Base-by-base conservation (phyloP, 164 flowering plant genomes). In the Annona squamosa region DNA sequence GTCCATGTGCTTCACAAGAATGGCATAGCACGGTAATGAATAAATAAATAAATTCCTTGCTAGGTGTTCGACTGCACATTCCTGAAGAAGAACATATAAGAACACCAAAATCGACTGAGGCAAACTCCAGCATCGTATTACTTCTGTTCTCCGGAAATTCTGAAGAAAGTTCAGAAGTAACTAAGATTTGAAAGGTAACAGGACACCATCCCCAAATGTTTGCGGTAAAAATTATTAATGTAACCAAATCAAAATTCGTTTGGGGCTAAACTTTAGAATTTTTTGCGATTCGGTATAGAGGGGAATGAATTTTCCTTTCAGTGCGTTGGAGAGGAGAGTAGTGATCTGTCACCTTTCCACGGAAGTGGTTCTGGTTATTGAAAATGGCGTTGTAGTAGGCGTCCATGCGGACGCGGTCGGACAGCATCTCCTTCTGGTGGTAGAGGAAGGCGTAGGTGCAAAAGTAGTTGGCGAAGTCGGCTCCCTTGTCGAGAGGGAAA, bases 351-450 rank as follows among this genome's bases (percentile, higher is more conserved):
- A 94, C 99, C 93, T 91, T 93, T 63, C 92, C 93, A 46, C 37
- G 46, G 76, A 95, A 95, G 74, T 90, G 98, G 56, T 87, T 83
- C 74, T 85, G 88, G 87, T 95, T 95, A 72, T 86, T 2, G 76
- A 93, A 91, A 56, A 95, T 76, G 77, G 99, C 76, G 71, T 88
- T 84, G 86, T 63, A 90, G 78, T 95, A 95, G 74, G 98, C 97
- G 77, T 95, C 97, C 99, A 93, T 95, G 63, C 99, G 89, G 59
- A 95, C 95, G 66, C 92, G 84, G 74, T 95, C 99, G 65, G 87
- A 93, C 65, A 95, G 91, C 99, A 95, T 95, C 76, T 95, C 97
- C 75, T 95, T 95, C 88, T 95, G 99, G 86, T 95, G 99, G 77
- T 91, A 95, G 65, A 95, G 92, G 57, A 86, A 95, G 26, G 88